Conservation (phyloP, 129 eudicot species). For the Logfia minima region DNA sequence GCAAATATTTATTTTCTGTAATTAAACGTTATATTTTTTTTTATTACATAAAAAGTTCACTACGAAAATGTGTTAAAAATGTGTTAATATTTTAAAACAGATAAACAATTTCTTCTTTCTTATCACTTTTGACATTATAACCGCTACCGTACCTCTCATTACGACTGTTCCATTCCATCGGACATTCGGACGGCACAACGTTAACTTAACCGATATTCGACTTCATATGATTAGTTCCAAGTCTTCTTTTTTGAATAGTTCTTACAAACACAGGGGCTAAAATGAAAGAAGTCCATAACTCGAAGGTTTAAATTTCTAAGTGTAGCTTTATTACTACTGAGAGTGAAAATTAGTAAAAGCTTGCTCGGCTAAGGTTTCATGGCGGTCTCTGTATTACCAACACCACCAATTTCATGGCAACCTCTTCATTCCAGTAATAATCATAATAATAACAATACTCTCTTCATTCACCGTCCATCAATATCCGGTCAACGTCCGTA, state of each 20-base stretch:
- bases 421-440: not conserved
- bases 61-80: too few species aligned
- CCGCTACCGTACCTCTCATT: too few species aligned
- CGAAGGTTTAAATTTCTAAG: not conserved
- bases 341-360: not conserved
- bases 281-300: not conserved
- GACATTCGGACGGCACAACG: too few species aligned
- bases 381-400: not conserved
- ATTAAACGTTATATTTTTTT: too few species aligned
- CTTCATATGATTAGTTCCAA: too few species aligned
- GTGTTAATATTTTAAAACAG: too few species aligned
- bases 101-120: too few species aligned
- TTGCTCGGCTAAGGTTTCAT: not conserved
- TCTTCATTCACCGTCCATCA: conserved; percentile 31
- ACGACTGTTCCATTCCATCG: too few species aligned
- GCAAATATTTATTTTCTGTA: too few species aligned
- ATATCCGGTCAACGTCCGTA: conserved; percentile 26
- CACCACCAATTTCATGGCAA: not conserved
- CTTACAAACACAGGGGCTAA: not conserved
- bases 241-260: not conserved
- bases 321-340: not conserved
- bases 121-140: too few species aligned
- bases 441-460: conserved; percentile 1
- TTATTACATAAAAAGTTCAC: too few species aligned
- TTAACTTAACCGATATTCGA: too few species aligned